Conservation (phyloP, 768 basidiomycete genomes). For the Dacryopinax spathularia region DNA sequence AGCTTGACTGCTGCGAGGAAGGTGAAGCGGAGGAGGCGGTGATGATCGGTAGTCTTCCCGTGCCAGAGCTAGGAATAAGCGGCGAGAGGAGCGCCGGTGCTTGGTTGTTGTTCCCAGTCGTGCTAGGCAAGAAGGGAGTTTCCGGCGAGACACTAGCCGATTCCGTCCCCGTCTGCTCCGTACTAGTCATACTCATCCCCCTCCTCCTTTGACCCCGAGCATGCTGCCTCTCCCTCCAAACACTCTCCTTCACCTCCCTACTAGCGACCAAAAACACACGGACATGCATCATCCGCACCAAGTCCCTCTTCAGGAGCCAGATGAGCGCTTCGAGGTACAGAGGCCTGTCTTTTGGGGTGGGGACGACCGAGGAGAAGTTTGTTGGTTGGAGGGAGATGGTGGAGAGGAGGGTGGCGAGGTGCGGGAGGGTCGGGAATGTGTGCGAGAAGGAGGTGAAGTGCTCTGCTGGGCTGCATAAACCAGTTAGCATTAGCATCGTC, state of each 20-base stretch:
- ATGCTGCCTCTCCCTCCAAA: constrained; percentile 27
- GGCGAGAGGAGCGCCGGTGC: constrained; percentile 3
- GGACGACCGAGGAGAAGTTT: constrained; percentile 68
- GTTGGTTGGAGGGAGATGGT: constrained; percentile 48
- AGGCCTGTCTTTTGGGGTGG: constrained; percentile 48
- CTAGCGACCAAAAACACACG: constrained; percentile 74
- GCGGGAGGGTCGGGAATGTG: constrained; percentile 36
- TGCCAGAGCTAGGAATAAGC: constrained; percentile 13
- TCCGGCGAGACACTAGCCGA: not conserved
- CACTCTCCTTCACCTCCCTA: constrained; percentile 54
- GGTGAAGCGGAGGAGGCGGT: not conserved
- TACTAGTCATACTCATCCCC: constrained; percentile 4
- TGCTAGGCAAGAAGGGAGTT: not conserved
- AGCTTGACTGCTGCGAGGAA: too few relatives aligned
- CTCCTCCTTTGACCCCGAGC: constrained; percentile 16
- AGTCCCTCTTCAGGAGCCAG: constrained; percentile 81
- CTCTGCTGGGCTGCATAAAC: constrained; percentile 33
- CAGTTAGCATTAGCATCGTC: not conserved
- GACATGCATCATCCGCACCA: constrained; percentile 73
- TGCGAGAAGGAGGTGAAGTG: constrained; percentile 50
- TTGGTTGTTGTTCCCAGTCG: too few relatives aligned
- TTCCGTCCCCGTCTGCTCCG: constrained; percentile 1
- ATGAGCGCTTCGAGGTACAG: constrained; percentile 69
- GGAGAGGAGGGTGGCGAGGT: constrained; percentile 60
- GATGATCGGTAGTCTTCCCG: constrained; percentile 4